Percentiles rank a stretch among this genome's conserved stretches.
Evolutionary conservation across 2,329 filamentous ascomycete genomes (phyloP).

Genomic region (Cephalotrichum gorgonifer): DNA sequence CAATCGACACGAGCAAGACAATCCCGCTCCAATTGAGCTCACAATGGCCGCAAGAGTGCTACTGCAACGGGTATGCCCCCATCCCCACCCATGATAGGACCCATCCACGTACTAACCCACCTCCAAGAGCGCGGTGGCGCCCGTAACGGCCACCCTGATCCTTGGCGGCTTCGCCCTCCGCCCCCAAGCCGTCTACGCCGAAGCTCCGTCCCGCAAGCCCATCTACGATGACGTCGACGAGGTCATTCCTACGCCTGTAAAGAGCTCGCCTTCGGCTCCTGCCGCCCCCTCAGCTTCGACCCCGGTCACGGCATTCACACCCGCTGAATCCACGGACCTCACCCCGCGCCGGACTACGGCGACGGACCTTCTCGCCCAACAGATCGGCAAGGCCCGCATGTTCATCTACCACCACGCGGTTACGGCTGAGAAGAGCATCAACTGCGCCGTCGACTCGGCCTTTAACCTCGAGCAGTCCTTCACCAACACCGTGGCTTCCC

Average conservation of each 20-base stretch:
- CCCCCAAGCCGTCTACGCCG: constrained; percentile 39
- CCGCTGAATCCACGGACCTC: constrained; percentile 15
- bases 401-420: constrained; percentile 69
- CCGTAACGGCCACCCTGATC: constrained; percentile 41
- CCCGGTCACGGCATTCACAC: constrained; percentile 17
- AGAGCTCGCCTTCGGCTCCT: constrained; percentile 19
- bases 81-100: not conserved
- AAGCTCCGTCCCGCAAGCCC: constrained; percentile 48
- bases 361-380: constrained; percentile 76
- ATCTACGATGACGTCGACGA: constrained; percentile 70
- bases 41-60: constrained; percentile 52
- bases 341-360: constrained; percentile 54
- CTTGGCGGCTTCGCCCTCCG: constrained; percentile 36
- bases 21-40: constrained; percentile 31
- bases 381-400: constrained; percentile 72
- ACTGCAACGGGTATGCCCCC: constrained; percentile 38
- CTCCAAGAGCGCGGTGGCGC: constrained; percentile 38
- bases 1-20: constrained; percentile 1
- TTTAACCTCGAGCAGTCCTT: constrained; percentile 83
- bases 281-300: constrained; percentile 13
- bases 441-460: constrained; percentile 67
- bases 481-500: constrained; percentile 76
- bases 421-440: constrained; percentile 70
- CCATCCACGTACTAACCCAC: constrained; percentile 14
- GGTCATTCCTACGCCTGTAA: constrained; percentile 16